Conservation (phyloP, 1,284 basidiomycete genomes). For the Moesziomyces sp. region DNA sequence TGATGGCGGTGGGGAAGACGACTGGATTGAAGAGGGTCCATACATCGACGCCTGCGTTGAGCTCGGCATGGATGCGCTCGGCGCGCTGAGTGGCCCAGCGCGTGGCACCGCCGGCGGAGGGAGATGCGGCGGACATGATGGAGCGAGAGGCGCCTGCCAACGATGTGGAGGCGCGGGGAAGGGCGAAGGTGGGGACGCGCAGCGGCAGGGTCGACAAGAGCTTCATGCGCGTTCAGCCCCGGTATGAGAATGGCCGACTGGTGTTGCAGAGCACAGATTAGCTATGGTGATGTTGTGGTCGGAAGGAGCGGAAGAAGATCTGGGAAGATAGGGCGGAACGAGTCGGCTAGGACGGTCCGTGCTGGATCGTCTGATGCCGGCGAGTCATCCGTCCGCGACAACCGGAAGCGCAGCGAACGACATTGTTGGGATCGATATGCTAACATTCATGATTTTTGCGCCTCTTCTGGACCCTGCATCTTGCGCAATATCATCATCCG, state of each 20-base stretch:
- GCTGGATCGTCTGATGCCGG: neutral
- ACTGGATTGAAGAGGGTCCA: constrained; percentile 66
- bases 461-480: constrained; percentile 13
- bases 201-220: neutral
- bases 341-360: neutral
- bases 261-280: neutral
- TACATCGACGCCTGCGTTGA: constrained; percentile 59
- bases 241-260: no score
- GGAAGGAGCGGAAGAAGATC: neutral
- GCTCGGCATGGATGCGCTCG: constrained; percentile 52
- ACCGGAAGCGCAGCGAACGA: no score
- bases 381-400: neutral
- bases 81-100: constrained; percentile 45
- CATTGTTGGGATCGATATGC: neutral
- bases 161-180: neutral
- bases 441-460: no score
- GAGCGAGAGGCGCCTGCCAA: neutral
- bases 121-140: constrained; percentile 23
- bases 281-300: neutral
- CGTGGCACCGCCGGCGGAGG: constrained; percentile 12
- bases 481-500: constrained; percentile 28
- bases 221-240: neutral
- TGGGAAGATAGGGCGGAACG: neutral
- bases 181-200: neutral
- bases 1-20: constrained; percentile 64